Evolutionary conservation across 805 yeast genomes (phyloP), one percentile per base, ranked within the genome.

Genomic region (Schizosaccharomyces lindneri): DNA sequence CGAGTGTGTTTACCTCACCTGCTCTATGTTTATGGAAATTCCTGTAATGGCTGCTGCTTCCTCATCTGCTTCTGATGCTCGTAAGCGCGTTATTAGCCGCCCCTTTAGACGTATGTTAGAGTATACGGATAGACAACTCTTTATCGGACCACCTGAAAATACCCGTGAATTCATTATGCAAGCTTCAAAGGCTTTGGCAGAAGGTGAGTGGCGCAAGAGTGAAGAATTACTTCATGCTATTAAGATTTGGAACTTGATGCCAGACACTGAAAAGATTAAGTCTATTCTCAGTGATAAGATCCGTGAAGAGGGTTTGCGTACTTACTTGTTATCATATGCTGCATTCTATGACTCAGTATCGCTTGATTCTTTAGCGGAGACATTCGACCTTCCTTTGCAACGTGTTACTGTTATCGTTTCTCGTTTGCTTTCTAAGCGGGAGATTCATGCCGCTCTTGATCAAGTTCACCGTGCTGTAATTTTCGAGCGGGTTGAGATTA

Each of bases 81-180:
- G 81, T 67, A 82, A 83, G 70, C 83, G 82, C 71, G 75, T 81
- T 68, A 76, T 78, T 65, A 78, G 85, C 68, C 89, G 87, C 74
- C 86, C 95, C 36, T 88, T 93, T 77, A 84, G 90, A 74, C 82
- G 95, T 71, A 81, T 85, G 72, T 79, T 93, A 66, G 97, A 93
- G 71, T 85, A 84, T 76, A 88, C 86, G 70, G 96, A 89, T 71
- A 84, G 90, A 73, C 95, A 89, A 73, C 84, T 84, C 63, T 93
- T 90, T 78, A 87, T 87, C 65, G 98, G 97, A 55, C 98, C 98
- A 59, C 95, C 97, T 62, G 98, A 93, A 75, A 87, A 89, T 72
- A 85, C 94, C 59, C 84, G 94, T 69, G 99, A 93, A 72, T 86
- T 81, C 73, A 83, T 93, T 67, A 83, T 90, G 78, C 86, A 85